Conservation (phyloP, 257 asterid genomes). For the Echium plantagineum region DNA sequence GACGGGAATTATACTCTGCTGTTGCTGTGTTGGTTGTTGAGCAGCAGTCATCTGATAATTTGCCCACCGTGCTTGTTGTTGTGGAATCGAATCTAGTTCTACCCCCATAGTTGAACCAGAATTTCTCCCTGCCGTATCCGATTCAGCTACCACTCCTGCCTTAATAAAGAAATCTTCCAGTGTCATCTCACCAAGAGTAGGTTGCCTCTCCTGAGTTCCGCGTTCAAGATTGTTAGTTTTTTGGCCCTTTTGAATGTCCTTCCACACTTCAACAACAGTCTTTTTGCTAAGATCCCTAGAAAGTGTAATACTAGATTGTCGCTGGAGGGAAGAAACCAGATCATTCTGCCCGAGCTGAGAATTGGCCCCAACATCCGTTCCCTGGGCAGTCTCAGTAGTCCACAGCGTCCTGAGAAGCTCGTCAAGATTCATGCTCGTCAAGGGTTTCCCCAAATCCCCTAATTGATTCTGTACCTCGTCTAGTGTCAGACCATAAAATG, state of each 20-base stretch:
- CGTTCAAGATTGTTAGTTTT: constrained; percentile 38
- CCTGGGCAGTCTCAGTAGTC: constrained; percentile 55
- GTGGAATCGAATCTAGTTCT: constrained; percentile 26
- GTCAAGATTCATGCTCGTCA: constrained; percentile 81
- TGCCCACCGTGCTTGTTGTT: constrained; percentile 58
- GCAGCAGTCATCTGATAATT: constrained; percentile 38
- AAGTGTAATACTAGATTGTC: constrained; percentile 35
- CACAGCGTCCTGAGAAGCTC: constrained; percentile 79
- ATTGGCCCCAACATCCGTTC: constrained; percentile 21
- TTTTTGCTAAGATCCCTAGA: constrained; percentile 70
- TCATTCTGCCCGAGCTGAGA: constrained; percentile 21
- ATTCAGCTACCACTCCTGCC: constrained; percentile 81
- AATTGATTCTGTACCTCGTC: constrained; percentile 86
- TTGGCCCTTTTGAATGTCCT: constrained; percentile 65
- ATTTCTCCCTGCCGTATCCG: constrained; percentile 24
- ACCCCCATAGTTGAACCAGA: constrained; percentile 24
- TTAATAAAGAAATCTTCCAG: constrained; percentile 87
- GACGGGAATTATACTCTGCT: constrained; percentile 24
- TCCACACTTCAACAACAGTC: constrained; percentile 97
- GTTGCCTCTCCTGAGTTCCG: constrained; percentile 27
- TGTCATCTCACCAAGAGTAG: constrained; percentile 75
- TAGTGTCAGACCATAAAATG: constrained; percentile 74
- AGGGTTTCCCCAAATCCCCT: constrained; percentile 71
- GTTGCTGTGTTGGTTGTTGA: constrained; percentile 29
- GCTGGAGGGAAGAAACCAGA: constrained; percentile 27